These are phyloP conservation scores for Protomyces inouyei DNA, from an alignment of 1,139 yeast species.

Conservation along the genomic window DNA sequence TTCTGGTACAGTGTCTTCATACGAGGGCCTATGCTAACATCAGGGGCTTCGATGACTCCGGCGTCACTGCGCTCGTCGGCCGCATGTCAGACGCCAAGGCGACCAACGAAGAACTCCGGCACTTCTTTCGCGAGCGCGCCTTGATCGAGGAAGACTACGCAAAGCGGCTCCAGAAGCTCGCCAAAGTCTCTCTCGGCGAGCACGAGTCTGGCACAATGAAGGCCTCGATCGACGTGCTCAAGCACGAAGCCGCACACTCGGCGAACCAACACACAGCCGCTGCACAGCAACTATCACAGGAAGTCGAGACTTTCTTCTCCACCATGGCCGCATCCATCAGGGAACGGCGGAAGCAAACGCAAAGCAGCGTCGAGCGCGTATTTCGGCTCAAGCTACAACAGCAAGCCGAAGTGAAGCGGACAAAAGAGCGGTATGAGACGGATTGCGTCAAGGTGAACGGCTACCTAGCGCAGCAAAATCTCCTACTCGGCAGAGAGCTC, in stretches of 20 bases:
- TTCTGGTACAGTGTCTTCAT: background rate
- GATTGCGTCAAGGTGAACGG: conserved; percentile 60
- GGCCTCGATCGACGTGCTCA: conserved; percentile 56
- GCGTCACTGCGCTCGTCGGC: conserved; percentile 45
- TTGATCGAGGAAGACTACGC: conserved; percentile 71
- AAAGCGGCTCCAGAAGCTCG: conserved; percentile 45
- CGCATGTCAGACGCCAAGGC: conserved; percentile 54
- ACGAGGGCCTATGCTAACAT: background rate
- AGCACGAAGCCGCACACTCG: conserved; percentile 52
- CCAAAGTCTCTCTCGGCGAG: conserved; percentile 52
- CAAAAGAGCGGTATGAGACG: conserved; percentile 52
- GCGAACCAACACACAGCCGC: conserved; percentile 49
- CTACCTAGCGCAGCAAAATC: conserved; percentile 57
- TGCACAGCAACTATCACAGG: conserved; percentile 45
- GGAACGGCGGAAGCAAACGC: conserved; percentile 42
- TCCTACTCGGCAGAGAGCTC: conserved; percentile 73
- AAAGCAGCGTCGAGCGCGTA: conserved; percentile 42
- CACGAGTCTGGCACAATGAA: conserved; percentile 58
- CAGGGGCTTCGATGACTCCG: conserved; percentile 31
- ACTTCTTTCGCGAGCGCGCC: conserved; percentile 47
- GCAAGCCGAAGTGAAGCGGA: conserved; percentile 36
- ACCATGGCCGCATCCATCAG: conserved; percentile 46
- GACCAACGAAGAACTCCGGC: conserved; percentile 46
- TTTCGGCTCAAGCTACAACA: conserved; percentile 44
- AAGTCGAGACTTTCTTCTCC: conserved; percentile 45